These are phyloP conservation scores for Wallacemonas sp. DNA, from an alignment of 208 protist genomes.

Conservation along the genomic window DNA sequence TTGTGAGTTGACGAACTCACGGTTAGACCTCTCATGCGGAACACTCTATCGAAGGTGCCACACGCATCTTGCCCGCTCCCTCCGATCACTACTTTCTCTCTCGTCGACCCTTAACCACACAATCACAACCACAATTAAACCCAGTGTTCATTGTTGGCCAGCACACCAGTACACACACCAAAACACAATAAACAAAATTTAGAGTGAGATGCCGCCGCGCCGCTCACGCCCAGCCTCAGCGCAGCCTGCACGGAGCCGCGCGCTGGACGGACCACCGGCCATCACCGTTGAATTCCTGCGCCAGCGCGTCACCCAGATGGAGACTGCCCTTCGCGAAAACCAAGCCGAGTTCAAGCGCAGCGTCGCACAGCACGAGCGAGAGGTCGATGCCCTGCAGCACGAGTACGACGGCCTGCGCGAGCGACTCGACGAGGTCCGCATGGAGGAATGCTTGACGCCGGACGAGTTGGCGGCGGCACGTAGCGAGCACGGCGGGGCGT, in stretches of 20 bases:
- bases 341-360: conserved; percentile 69
- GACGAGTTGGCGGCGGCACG: conserved; percentile 25
- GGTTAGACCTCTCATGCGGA: too few species aligned
- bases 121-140: too few species aligned
- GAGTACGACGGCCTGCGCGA: conserved; percentile 55
- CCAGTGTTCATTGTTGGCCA: too few species aligned
- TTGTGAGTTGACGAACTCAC: too few species aligned
- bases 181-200: too few species aligned
- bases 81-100: too few species aligned
- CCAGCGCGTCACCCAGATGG: conserved; percentile 54
- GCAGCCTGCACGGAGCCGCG: conserved; percentile 16
- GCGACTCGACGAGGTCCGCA: conserved; percentile 63
- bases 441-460: conserved; percentile 65
- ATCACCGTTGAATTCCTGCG: conserved; percentile 50
- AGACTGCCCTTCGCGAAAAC: conserved; percentile 72
- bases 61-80: too few species aligned
- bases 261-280: conserved; percentile 4
- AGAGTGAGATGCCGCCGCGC: neutral
- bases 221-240: conserved; percentile 3
- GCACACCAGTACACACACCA: too few species aligned
- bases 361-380: conserved; percentile 59
- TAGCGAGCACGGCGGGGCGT: conserved; percentile 25
- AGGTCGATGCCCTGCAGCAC: conserved; percentile 56
- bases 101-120: too few species aligned
- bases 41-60: too few species aligned